Evolutionary conservation across 2,329 filamentous ascomycete species (phyloP).

Genomic region (Fusarium circinatum): DNA sequence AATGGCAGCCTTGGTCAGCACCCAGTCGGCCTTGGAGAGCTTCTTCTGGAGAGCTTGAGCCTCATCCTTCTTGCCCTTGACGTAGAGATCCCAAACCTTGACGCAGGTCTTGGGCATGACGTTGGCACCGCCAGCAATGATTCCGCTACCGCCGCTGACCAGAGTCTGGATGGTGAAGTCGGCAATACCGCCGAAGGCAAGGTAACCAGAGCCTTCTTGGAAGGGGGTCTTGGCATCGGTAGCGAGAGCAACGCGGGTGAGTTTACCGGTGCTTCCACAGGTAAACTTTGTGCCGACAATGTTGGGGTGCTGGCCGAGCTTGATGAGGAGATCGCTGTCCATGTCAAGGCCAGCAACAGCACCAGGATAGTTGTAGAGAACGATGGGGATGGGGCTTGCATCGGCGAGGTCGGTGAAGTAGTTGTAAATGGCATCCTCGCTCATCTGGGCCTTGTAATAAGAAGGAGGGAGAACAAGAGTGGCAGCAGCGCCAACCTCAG

Average conservation of each 20-base stretch:
- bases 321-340: constrained; percentile 87
- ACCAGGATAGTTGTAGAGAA: constrained; percentile 92
- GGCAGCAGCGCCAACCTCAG: constrained; percentile 80
- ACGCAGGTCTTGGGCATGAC: constrained; percentile 86
- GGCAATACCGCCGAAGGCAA: constrained; percentile 88
- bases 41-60: constrained; percentile 79
- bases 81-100: constrained; percentile 80
- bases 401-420: constrained; percentile 83
- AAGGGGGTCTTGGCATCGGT: constrained; percentile 76
- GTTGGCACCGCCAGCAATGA: constrained; percentile 88
- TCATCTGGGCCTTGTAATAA: constrained; percentile 83
- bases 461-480: constrained; percentile 82
- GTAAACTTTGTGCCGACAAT: constrained; percentile 93
- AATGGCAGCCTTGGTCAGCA: constrained; percentile 82
- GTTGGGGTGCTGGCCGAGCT: constrained; percentile 81
- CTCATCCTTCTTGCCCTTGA: constrained; percentile 77
- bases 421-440: constrained; percentile 76
- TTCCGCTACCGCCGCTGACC: constrained; percentile 80
- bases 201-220: constrained; percentile 72
- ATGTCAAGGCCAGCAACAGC: constrained; percentile 89
- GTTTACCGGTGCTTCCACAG: constrained; percentile 88
- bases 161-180: constrained; percentile 89
- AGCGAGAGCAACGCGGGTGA: constrained; percentile 81
- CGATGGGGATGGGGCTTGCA: constrained; percentile 77
- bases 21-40: constrained; percentile 85